Evolutionary conservation across 2,329 filamentous ascomycete genomes (phyloP), one percentile per base, ranked within the genome.

Genomic region (Huntiella omanensis): DNA sequence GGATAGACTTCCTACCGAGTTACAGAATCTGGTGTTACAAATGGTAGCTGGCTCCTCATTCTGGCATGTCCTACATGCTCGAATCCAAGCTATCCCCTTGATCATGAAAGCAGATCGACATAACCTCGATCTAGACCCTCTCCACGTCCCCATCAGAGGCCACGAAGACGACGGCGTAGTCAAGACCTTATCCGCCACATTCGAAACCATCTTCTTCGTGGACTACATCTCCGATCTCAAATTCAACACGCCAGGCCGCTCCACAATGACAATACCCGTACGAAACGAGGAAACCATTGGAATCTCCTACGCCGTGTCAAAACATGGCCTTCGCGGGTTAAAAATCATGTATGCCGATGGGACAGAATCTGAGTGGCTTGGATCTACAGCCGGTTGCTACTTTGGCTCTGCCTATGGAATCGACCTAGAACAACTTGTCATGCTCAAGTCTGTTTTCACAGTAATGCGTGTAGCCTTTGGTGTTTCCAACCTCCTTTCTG

Each of bases 391-490:
- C 17, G 49, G 45, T 32, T 50, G 49, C 22, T 48, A 39, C 34
- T 48, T 48, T 15, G 49, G 49, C 5, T 12, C 36, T 10, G 49
- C 49, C 4, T 47, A 48, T 16, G 49, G 49, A 3, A 40, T 38
- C 10, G 39, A 48, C 32, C 16, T 50, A 12, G 38, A 46, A 17
- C 47, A 49, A 17, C 34, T 49, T 12, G 45, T 44, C 13, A 46
- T 49, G 47, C 39, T 49, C 3, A 49, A 49, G 32, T 46, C 39
- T 28, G 47, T 45, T 13, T 49, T 49, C 43, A 46, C 43, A n/a
- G 33, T 49, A 7, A 46, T 49, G 34, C 43, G 47, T 15, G 22
- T 49, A 8, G 47, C 47, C 1, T 49, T 49, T 36, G 47, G 47
- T 32, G 47, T 44, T 2, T 49, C 47, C 10, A 49, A 49, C 8